Base-by-base conservation (phyloP, 2,329 filamentous ascomycete genomes). In the Penicillium sp. region DNA sequence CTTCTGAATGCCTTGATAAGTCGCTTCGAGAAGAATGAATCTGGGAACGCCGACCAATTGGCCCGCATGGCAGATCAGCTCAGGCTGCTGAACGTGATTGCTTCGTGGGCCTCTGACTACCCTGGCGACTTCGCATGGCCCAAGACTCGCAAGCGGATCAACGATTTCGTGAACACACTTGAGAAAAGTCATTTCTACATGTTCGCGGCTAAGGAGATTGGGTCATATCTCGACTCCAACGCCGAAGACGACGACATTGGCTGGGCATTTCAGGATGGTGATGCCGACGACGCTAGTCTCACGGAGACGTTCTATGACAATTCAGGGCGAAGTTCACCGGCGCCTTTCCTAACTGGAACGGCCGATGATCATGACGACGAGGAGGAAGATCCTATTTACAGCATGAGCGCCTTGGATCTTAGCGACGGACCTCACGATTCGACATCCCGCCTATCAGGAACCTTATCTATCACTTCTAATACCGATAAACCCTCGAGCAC, bases 81-180 rank as follows among this genome's bases (percentile, higher is more conserved):
- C 49, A 85, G 92, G 47, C 88, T 93, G 56, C 85, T 96, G 36
- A 86, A 89, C 60, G 85, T 94, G 6, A 77, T 97, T 53, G 89
- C 90, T 5, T 89, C 89, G 69, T 99, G 94, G 94, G 87, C 95
- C 1, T 85, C 87, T 15, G 79, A 86, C 41, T 97, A 97, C 70
- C 92, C 94, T 0, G 93, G 91, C 15, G 94, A 99, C 71, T 96
- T 97, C 77, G 91, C 91, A 1, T 85, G 88, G 56, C 82, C 87
- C 1, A 81, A 81, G 21, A 95, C 90, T 2, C 85, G 86, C 59
- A 84, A 82, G 58, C 84, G 83, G 29, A 77, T 96, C 36, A 83
- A 87, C 45, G 85, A 85, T 23, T 94, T 99, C 64, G 86, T 95
- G 33, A 74, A 78, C 16, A 82, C 86, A 38, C 76, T 97, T n/a